Percentiles rank a stretch among this genome's conserved stretches.
Evolutionary conservation across 2,329 filamentous ascomycete species (phyloP).

Genomic region (Byssothecium circinans): DNA sequence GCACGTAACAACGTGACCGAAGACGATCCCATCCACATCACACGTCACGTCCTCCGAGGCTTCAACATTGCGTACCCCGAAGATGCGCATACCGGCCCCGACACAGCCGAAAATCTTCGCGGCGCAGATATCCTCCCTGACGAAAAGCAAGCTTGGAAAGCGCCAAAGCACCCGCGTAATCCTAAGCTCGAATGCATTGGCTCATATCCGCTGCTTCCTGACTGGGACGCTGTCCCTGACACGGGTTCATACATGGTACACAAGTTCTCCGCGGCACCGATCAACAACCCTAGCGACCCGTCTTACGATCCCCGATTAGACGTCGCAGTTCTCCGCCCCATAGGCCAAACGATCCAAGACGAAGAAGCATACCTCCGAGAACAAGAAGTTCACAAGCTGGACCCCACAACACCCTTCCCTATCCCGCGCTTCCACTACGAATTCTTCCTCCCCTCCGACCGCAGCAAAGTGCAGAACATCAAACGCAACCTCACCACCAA

Average conservation of each 20-base stretch:
- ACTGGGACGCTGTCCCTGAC: conserved; percentile 62
- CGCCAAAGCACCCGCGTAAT: conserved; percentile 62
- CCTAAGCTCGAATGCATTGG: conserved; percentile 60
- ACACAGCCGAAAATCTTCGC: conserved; percentile 58
- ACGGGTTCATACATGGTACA: conserved; percentile 61
- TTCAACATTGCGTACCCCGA: conserved; percentile 67
- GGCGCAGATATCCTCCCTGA: conserved; percentile 57
- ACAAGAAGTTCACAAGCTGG: conserved; percentile 43
- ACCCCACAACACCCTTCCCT: conserved; percentile 54
- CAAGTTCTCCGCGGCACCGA: conserved; percentile 64
- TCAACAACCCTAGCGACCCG: conserved; percentile 47
- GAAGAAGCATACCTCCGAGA: conserved; percentile 55
- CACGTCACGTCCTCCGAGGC: conserved; percentile 63
- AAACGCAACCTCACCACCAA: conserved; percentile 59
- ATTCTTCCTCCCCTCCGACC: conserved; percentile 58
- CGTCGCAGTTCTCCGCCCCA: conserved; percentile 59
- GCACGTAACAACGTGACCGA: conserved; percentile 43
- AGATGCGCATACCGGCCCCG: conserved; percentile 67
- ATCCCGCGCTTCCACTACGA: conserved; percentile 62
- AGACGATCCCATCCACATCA: conserved; percentile 63
- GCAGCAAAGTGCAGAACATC: conserved; percentile 52
- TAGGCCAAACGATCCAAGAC: conserved; percentile 55
- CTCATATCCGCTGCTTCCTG: conserved; percentile 62
- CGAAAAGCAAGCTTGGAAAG: conserved; percentile 62
- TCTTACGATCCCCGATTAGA: conserved; percentile 63